Evolutionary conservation across 2,329 filamentous ascomycete genomes (phyloP).

Genomic region (Penicillium sp.): DNA sequence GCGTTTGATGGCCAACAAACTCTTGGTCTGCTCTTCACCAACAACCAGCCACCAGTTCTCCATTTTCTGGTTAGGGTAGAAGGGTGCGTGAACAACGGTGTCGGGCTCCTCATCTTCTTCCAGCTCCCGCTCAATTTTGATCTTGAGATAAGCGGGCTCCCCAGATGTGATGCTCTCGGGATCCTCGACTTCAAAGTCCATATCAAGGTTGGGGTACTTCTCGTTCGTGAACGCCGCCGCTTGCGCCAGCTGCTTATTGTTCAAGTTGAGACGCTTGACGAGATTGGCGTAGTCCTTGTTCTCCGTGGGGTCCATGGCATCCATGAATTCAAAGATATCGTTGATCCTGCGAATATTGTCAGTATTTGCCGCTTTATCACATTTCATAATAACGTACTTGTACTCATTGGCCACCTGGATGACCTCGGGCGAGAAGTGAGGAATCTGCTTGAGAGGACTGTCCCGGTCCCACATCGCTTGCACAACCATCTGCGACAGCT

Average conservation of each 20-base stretch:
- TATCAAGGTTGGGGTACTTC: slow-evolving; percentile 90
- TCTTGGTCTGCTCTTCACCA: slow-evolving; percentile 84
- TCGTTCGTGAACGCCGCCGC: slow-evolving; percentile 94
- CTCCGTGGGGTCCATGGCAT: slow-evolving; percentile 94
- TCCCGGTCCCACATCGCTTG: slow-evolving; percentile 99
- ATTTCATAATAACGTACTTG: slow-evolving; percentile 52
- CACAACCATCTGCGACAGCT: slow-evolving; percentile 98
- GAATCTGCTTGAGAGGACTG: slow-evolving; percentile 94
- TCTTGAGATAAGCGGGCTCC: slow-evolving; percentile 72
- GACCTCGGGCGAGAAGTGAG: slow-evolving; percentile 79
- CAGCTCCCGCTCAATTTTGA: slow-evolving; percentile 78
- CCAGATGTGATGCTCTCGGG: slow-evolving; percentile 73
- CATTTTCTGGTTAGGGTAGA: slow-evolving; percentile 85
- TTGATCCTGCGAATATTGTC: slow-evolving; percentile 60
- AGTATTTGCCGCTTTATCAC: slow-evolving; percentile 23
- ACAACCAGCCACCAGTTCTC: slow-evolving; percentile 99
- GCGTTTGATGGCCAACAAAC: slow-evolving; percentile 85
- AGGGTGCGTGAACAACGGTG: slow-evolving; percentile 84
- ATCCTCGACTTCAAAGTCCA: slow-evolving; percentile 82
- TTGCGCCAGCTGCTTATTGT: slow-evolving; percentile 74
- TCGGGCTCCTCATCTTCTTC: slow-evolving; percentile 70
- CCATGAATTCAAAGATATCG: slow-evolving; percentile 97
- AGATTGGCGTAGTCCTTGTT: slow-evolving; percentile 75
- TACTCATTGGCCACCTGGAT: slow-evolving; percentile 77
- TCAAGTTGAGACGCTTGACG: slow-evolving; percentile 70